phyloP scores from a whole-genome alignment of 306 rosid species.

The Dalbergia cochinchinensis region DNA sequence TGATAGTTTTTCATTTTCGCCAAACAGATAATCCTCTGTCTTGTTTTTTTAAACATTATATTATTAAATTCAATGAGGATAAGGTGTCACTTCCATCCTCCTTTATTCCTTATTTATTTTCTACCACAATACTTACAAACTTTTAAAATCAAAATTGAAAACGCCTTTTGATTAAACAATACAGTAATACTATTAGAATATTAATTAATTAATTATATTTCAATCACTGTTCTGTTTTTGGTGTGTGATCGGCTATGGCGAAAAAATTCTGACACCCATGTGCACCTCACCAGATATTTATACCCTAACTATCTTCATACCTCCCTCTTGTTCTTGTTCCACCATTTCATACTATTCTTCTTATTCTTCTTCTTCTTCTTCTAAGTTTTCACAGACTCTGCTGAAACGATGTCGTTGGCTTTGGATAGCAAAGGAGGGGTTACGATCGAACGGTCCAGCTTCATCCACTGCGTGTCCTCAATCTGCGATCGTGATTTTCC shows the following conservation, averaged over 20 bases:
- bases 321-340: slow-evolving; percentile 18
- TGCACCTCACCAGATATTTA: slow-evolving; percentile 49
- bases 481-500: slow-evolving; percentile 59
- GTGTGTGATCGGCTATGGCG: slow-evolving; percentile 39
- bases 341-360: neutral
- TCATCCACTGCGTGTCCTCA: slow-evolving; percentile 54
- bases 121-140: slow-evolving; percentile 2
- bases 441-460: slow-evolving; percentile 53
- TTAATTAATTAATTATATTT: neutral
- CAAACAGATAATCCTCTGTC: slow-evolving; percentile 50
- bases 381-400: neutral
- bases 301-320: slow-evolving; percentile 17
- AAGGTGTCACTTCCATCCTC: slow-evolving; percentile 47
- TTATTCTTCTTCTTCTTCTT: neutral
- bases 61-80: slow-evolving; percentile 50
- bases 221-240: neutral
- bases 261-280: slow-evolving; percentile 62
- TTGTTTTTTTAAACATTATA: neutral
- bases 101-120: slow-evolving; percentile 45
- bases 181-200: neutral
- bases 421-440: slow-evolving; percentile 43
- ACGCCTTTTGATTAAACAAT: neutral
- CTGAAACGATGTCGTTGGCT: slow-evolving; percentile 64
- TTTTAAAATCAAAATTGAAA: neutral
- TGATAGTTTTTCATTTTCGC: neutral